These are phyloP conservation scores for Trichosporon sp. DNA, from an alignment of 1,284 basidiomycete species.

Conservation along the genomic window DNA sequence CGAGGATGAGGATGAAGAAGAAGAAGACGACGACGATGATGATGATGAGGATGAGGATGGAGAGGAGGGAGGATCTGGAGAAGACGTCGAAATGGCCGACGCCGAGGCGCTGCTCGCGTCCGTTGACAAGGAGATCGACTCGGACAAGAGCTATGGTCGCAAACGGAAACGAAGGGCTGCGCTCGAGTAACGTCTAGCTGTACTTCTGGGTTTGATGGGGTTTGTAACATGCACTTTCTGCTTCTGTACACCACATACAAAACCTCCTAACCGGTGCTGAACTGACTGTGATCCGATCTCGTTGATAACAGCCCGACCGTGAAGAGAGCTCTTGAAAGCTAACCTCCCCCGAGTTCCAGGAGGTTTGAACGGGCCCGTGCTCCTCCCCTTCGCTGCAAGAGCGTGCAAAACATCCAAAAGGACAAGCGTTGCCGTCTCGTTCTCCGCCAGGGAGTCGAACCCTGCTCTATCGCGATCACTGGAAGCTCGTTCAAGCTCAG, in stretches of 20 bases:
- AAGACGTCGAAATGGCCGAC: slow-evolving; percentile 21
- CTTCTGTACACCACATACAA: neutral
- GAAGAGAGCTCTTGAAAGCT: no score
- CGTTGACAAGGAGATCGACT: slow-evolving; percentile 15
- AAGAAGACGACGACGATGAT: slow-evolving; percentile 15
- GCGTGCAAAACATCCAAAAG: no score
- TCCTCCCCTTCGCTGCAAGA: no score
- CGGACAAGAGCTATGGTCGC: neutral
- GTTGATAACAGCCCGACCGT: no score
- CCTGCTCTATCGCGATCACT: no score
- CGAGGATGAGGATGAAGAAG: slow-evolving; percentile 17
- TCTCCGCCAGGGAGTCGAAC: no score
- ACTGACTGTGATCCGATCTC: no score
- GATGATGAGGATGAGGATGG: slow-evolving; percentile 11
- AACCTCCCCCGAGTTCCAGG: no score
- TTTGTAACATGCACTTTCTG: neutral
- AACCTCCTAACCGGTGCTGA: no score
- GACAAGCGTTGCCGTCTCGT: no score
- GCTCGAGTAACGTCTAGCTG: slow-evolving; percentile 5
- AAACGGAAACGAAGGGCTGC: slow-evolving; percentile 22
- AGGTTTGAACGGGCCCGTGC: no score
- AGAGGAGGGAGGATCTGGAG: slow-evolving; percentile 26
- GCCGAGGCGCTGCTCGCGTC: slow-evolving; percentile 15
- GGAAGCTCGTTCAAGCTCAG: no score
- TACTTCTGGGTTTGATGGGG: neutral